Conservation (phyloP, 768 basidiomycete species). For the Rhodosporidiobolus odoratus region DNA sequence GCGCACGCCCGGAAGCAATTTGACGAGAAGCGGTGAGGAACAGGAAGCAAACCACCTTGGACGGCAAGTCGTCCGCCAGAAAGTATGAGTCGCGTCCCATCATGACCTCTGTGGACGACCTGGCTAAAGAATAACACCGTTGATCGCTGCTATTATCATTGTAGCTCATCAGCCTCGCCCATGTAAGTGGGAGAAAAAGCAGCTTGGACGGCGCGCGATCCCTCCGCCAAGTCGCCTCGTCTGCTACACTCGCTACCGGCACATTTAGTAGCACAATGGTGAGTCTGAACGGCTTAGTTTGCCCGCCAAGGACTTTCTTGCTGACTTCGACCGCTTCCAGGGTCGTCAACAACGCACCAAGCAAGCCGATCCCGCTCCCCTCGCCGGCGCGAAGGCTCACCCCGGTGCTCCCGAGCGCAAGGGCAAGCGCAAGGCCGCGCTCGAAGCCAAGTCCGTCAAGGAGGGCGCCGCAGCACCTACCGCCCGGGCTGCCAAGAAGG, state of each 20-base stretch:
- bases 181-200: too few relatives aligned
- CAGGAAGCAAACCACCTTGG: not conserved
- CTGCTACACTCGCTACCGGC: too few relatives aligned
- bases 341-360: slow-evolving; percentile 31
- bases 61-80: not conserved
- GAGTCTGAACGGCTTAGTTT: not conserved
- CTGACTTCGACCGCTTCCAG: slow-evolving; percentile 1
- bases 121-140: too few relatives aligned
- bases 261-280: too few relatives aligned
- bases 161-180: too few relatives aligned
- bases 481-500: slow-evolving; percentile 13
- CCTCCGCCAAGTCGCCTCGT: too few relatives aligned
- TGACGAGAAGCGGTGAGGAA: not conserved
- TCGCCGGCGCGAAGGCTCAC: slow-evolving; percentile 24
- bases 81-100: too few relatives aligned
- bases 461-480: not conserved
- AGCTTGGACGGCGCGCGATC: too few relatives aligned
- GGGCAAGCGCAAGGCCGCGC: slow-evolving; percentile 33
- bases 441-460: slow-evolving; percentile 20
- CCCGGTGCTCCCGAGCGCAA: slow-evolving; percentile 23
- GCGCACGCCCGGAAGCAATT: not conserved
- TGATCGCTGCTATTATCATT: too few relatives aligned
- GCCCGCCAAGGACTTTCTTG: not conserved
- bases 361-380: slow-evolving; percentile 27
- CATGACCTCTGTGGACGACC: too few relatives aligned